Evolutionary conservation across 2,329 filamentous ascomycete species (phyloP).

Genomic region (Pseudogymnoascus pannorum): DNA sequence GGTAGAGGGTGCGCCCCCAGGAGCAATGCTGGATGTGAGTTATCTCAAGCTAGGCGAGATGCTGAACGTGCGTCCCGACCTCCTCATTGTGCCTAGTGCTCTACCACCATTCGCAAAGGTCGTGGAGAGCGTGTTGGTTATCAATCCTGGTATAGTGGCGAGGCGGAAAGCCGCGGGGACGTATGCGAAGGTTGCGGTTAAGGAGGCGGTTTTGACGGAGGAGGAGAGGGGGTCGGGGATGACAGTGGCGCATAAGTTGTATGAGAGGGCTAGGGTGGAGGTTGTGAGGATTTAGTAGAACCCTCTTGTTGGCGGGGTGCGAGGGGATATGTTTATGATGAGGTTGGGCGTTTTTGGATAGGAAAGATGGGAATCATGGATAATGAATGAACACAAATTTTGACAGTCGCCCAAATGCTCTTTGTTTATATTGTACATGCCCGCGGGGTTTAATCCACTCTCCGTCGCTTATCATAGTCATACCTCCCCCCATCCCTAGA

Average conservation of each 20-base stretch:
- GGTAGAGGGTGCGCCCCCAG: conserved; percentile 54
- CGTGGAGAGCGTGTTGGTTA: conserved; percentile 78
- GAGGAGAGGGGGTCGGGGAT: conserved; percentile 48
- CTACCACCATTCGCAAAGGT: conserved; percentile 86
- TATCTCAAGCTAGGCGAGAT: conserved; percentile 89
- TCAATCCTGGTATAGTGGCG: conserved; percentile 84
- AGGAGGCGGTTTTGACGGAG: conserved; percentile 54
- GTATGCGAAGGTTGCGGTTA: conserved; percentile 71
- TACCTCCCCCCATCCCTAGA: conserved; percentile 47
- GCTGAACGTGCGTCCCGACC: conserved; percentile 75
- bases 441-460: conserved; percentile 38
- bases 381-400: conserved; percentile 11
- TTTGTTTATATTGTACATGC: conserved; percentile 12
- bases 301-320: neutral
- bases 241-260: conserved; percentile 67
- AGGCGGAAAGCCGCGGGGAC: conserved; percentile 81
- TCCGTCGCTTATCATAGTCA: conserved; percentile 52
- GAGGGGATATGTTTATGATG: neutral
- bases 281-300: conserved; percentile 68
- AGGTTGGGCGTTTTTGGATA: conserved; percentile 8
- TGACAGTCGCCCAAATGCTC: neutral
- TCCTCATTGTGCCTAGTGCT: conserved; percentile 74
- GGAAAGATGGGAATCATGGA: conserved; percentile 12
- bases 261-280: conserved; percentile 77
- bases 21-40: conserved; percentile 72